Conservation (phyloP, 345 rosid species). For the Salix caprea region DNA sequence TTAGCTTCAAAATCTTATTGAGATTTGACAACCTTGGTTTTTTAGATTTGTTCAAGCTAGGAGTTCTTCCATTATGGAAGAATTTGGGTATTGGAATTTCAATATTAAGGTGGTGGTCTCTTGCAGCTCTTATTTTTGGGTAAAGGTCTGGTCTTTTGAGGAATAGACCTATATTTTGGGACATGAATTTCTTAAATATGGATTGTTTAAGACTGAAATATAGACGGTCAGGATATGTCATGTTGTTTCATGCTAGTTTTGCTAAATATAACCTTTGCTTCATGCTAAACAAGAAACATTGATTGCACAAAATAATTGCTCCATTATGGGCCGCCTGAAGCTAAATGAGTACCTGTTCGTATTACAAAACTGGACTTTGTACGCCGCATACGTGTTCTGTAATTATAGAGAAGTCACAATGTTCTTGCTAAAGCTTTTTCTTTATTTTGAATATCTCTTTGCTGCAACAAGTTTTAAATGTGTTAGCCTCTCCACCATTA, state of each 20-base stretch:
- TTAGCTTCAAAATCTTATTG: neutral
- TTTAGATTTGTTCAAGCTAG: neutral
- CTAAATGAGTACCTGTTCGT: neutral
- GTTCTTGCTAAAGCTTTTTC: neutral
- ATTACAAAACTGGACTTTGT: neutral
- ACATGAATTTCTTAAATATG: neutral
- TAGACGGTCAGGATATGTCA: neutral
- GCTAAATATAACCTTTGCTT: neutral
- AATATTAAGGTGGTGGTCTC: neutral
- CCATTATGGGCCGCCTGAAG: neutral
- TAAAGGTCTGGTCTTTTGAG: neutral
- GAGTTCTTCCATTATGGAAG: neutral
- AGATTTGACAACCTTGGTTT: neutral
- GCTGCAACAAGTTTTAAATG: neutral
- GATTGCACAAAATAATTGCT: neutral
- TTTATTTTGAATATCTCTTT: neutral
- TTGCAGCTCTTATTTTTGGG: neutral
- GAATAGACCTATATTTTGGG: neutral
- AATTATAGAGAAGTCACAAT: neutral
- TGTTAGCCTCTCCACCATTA: neutral
- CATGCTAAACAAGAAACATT: neutral
- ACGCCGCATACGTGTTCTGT: neutral
- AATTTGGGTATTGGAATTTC: neutral
- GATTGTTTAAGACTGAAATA: neutral
- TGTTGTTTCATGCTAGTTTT: neutral